A percentile compares a stretch with the other conserved stretches of the same genome.
Conservation (phyloP, 805 yeast species). For the Zygoascus ofunaensis region DNA sequence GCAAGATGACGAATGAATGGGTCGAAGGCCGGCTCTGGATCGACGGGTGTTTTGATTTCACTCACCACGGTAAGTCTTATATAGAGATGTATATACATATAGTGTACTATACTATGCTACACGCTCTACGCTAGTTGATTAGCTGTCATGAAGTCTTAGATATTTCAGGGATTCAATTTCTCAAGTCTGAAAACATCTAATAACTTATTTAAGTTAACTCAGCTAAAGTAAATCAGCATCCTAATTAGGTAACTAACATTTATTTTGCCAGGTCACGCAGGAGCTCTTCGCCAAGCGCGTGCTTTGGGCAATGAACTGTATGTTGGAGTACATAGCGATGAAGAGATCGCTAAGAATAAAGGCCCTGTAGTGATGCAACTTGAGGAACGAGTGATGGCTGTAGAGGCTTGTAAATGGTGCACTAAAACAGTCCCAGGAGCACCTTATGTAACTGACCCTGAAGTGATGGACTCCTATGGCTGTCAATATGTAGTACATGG, state of each 20-base stretch:
- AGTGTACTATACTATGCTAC: conserved; percentile 9
- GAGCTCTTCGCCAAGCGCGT: conserved; percentile 90
- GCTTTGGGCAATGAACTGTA: conserved; percentile 64
- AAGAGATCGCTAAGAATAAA: conserved; percentile 70
- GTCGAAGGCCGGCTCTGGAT: conserved; percentile 63
- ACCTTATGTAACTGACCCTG: conserved; percentile 88
- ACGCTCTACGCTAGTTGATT: too few species aligned
- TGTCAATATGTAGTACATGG: conserved; percentile 97
- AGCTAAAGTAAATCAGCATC: too few species aligned
- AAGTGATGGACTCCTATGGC: conserved; percentile 58
- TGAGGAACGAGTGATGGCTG: conserved; percentile 74
- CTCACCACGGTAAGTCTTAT: conserved; percentile 89
- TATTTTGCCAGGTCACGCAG: conserved; percentile 60
- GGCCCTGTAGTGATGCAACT: conserved; percentile 91
- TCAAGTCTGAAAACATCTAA: too few species aligned
- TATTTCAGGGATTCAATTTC: too few species aligned
- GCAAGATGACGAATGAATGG: neutral
- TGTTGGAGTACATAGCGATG: conserved; percentile 91
- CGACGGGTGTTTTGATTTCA: conserved; percentile 96
- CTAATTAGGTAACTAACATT: too few species aligned
- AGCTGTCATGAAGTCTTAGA: too few species aligned
- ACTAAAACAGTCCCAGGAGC: conserved; percentile 63
- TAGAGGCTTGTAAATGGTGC: conserved; percentile 85
- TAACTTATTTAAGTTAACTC: too few species aligned
- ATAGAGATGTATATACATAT: too few species aligned